Conservation (phyloP, 192 early-diverging fungal genomes). For the Backusella sp. region DNA sequence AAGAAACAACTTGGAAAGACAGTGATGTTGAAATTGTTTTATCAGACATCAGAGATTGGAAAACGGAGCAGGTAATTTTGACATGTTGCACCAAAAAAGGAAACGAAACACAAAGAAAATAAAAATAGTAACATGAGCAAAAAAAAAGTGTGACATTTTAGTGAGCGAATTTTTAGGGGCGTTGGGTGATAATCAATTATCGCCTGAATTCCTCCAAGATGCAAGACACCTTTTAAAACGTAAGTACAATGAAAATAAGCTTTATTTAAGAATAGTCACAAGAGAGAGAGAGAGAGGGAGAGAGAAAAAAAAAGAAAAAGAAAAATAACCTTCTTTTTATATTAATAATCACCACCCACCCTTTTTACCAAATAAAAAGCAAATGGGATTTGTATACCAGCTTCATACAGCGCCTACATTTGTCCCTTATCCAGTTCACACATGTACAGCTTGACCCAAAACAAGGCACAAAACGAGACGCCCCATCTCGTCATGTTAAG, state of each 20-base stretch:
- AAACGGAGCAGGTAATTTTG: constrained; percentile 54
- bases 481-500: constrained; percentile 98
- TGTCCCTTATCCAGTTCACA: constrained; percentile 86
- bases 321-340: neutral
- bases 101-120: neutral
- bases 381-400: constrained; percentile 90
- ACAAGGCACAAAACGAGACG: constrained; percentile 76
- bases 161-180: constrained; percentile 96
- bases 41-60: constrained; percentile 90
- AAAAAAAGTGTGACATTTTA: constrained; percentile 74
- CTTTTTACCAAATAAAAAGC: constrained; percentile 21
- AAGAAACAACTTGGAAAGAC: constrained; percentile 75
- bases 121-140: neutral
- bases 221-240: constrained; percentile 68
- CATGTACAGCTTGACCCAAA: constrained; percentile 76
- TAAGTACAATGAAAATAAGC: constrained; percentile 1
- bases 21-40: constrained; percentile 76
- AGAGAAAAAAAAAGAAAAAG: neutral
- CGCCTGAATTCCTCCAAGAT: constrained; percentile 97
- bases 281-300: neutral
- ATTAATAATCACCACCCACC: neutral
- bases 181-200: constrained; percentile 98
- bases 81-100: neutral
- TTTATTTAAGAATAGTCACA: neutral
- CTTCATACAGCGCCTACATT: constrained; percentile 80